Evolutionary conservation across 1,284 basidiomycete species (phyloP).

Genomic region (Cryptococcus sp.): DNA sequence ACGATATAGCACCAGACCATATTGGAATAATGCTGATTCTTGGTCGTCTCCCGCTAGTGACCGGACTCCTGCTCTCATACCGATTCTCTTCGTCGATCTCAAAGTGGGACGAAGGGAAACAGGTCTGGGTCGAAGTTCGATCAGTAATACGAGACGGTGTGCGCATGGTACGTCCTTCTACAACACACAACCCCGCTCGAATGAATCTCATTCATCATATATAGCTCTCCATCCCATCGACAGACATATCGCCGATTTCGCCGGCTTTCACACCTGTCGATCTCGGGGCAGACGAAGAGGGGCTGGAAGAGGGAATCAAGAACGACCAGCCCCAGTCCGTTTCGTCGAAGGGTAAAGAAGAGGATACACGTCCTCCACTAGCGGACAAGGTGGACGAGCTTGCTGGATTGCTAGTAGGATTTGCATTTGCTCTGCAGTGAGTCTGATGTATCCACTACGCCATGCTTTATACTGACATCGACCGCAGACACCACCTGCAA

Average conservation of each 20-base stretch:
- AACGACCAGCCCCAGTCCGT: no score
- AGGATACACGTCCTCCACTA: conserved; percentile 10
- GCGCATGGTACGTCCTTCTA: conserved; percentile 36
- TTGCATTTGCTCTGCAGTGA: conserved; percentile 50
- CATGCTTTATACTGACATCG: background rate
- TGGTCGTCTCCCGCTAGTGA: conserved; percentile 24
- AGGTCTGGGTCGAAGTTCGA: conserved; percentile 46
- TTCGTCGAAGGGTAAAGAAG: background rate
- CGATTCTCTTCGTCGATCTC: conserved; percentile 40
- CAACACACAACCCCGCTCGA: background rate
- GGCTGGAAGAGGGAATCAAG: background rate
- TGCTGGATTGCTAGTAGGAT: conserved; percentile 43
- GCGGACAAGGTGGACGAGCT: conserved; percentile 41
- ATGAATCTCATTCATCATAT: background rate
- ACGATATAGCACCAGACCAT: no score
- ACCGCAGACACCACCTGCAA: conserved; percentile 45
- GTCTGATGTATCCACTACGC: conserved; percentile 3
- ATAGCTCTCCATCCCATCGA: conserved; percentile 10
- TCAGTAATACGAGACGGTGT: conserved; percentile 44
- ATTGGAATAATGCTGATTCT: background rate
- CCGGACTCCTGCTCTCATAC: conserved; percentile 45
- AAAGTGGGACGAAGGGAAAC: conserved; percentile 48
- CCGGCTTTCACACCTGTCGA: conserved; percentile 7
- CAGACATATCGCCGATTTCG: background rate
- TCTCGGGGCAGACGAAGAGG: background rate